Base-by-base conservation (phyloP, 805 yeast species). In the Saccharomyces jurei region DNA sequence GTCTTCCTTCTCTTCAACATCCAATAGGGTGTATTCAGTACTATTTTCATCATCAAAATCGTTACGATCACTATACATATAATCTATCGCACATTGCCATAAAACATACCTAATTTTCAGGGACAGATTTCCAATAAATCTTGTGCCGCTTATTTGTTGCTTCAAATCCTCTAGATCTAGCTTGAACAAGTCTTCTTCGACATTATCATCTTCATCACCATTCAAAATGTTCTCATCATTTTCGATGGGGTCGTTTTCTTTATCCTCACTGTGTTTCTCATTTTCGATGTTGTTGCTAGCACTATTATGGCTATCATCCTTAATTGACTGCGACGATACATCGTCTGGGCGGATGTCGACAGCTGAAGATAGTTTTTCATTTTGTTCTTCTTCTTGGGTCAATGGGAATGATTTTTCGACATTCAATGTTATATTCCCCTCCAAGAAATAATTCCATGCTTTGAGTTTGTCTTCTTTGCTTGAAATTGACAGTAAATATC, bases 21-120 rank as follows among this genome's bases (percentile, higher is more conserved):
- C 52, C 10, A 36, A 21, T 9, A 52, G 30, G 26, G 50, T 56
- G 21, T 52, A 49, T 5, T 48, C 58, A 2, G 54, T 66, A 11
- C 59, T 66, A 3, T 62, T 67, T 2, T 63, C 63, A 25, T 64
- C 65, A 4, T 63, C 66, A 6, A 64, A 58, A 29, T 70, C 72
- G 36, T 68, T 66, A 48, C 73, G 74, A 41, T 74, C 77, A 41
- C 60, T 58, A 44, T 57, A 68, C 26, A 64, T 56, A 8, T 60
- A 52, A 51, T 63, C 68, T 32, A 63, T 57, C 6, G 66, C 90
- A 64, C 80, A 82, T 61, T 86, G 91, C 81, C 88, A 87, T 26
- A 87, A 71, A 11, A 86, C 76, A 60, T 84, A 86, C 58, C 92
- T 73, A 25, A 86, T 70, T 57, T 81, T 86, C 50, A 86, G 71